phyloP scores from a whole-genome alignment of 2,329 filamentous ascomycete genomes.

The Scedosporium apiospermum region DNA sequence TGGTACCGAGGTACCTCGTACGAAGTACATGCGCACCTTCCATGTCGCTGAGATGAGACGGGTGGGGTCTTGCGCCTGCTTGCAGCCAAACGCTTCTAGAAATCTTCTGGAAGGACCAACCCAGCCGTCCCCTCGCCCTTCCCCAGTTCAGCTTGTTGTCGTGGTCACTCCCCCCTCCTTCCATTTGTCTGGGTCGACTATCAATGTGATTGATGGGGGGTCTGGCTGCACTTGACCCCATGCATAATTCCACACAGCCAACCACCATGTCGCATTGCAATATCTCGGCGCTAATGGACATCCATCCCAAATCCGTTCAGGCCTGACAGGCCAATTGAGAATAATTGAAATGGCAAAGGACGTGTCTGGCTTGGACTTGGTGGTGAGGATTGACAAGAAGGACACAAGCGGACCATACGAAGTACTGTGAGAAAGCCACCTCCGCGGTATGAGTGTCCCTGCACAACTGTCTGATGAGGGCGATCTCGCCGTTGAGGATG shows the following conservation, averaged over 20 bases:
- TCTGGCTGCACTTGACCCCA: background rate
- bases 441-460: background rate
- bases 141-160: background rate
- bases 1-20: conserved; percentile 1
- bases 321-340: background rate
- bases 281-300: background rate
- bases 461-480: background rate
- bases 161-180: background rate
- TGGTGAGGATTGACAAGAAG: too few species aligned
- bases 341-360: too few species aligned
- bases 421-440: too few species aligned
- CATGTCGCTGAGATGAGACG: background rate
- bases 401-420: too few species aligned
- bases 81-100: conserved; percentile 1
- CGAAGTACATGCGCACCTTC: background rate
- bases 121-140: background rate
- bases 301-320: background rate
- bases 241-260: background rate
- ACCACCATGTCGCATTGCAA: background rate
- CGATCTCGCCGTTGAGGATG: background rate
- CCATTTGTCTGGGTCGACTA: background rate
- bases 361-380: too few species aligned
- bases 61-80: background rate
- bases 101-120: conserved; percentile 3
- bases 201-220: too few species aligned